Evolutionary conservation across 1,139 yeast genomes (phyloP).

Genomic region (Hansenula sp.): DNA sequence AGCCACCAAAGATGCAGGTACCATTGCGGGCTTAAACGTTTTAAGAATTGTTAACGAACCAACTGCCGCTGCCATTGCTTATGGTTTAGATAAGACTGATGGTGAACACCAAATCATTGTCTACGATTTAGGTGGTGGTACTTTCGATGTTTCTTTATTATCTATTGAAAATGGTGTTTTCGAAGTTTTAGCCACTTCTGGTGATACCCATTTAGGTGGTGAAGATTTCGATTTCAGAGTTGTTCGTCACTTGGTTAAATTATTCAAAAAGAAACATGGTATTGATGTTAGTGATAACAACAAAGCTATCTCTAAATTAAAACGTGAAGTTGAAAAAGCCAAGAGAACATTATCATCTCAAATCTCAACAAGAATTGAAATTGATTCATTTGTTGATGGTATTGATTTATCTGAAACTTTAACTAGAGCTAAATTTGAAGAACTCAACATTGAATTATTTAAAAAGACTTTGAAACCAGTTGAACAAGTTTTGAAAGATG

Average conservation of each 20-base stretch:
- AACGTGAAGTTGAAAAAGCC: constrained; percentile 91
- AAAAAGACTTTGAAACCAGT: constrained; percentile 84
- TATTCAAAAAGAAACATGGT: constrained; percentile 82
- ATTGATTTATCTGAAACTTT: constrained; percentile 81
- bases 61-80: constrained; percentile 99
- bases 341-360: constrained; percentile 87
- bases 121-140: constrained; percentile 99
- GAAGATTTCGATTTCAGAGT: constrained; percentile 82
- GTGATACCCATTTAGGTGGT: constrained; percentile 81
- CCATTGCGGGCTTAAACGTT: constrained; percentile 96
- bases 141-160: constrained; percentile 95
- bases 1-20: constrained; percentile 99
- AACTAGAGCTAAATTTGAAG: constrained; percentile 92
- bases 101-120: constrained; percentile 90
- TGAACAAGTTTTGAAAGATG: constrained; percentile 81
- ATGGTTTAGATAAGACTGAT: constrained; percentile 91
- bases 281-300: constrained; percentile 68
- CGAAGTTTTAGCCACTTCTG: constrained; percentile 99
- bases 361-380: constrained; percentile 82
- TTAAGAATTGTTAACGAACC: constrained; percentile 98
- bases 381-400: constrained; percentile 93
- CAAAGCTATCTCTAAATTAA: constrained; percentile 81
- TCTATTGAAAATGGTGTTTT: constrained; percentile 98
- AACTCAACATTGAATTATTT: constrained; percentile 79
- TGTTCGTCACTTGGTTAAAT: constrained; percentile 73